These are phyloP conservation scores for Solanum rostratum DNA, from an alignment of 257 asterid genomes.

Conservation along the genomic window DNA sequence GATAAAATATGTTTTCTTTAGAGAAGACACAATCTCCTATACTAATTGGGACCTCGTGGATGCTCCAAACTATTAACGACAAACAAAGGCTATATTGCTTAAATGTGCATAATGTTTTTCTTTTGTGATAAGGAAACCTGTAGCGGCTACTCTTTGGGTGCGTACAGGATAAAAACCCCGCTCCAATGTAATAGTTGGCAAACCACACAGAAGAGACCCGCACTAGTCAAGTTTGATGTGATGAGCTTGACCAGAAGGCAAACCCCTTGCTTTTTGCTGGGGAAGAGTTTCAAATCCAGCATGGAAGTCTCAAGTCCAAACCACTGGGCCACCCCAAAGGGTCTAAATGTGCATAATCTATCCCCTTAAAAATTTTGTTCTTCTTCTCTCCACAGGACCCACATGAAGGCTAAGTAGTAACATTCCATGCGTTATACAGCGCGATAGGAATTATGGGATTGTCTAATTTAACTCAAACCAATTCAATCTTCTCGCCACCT, in stretches of 20 bases:
- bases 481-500: background rate
- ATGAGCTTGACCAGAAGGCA: no score
- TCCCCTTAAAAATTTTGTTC: background rate
- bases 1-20: background rate
- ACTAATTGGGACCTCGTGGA: background rate
- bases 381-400: background rate
- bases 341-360: background rate
- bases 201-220: no score
- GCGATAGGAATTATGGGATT: background rate
- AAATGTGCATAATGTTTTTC: background rate
- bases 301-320: no score
- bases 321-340: no score
- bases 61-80: background rate
- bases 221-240: no score
- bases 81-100: background rate
- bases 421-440: background rate
- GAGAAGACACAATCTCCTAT: background rate
- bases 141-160: no score
- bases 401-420: background rate
- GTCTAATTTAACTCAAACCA: background rate
- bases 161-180: no score
- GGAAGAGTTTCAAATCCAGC: no score
- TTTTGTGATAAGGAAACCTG: no score
- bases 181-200: no score
- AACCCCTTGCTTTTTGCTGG: no score